A percentile compares a stretch with the other conserved stretches of the same genome.
These are phyloP conservation scores for Henckelia pumila DNA, from an alignment of 257 asterid species.

Conservation along the genomic window DNA sequence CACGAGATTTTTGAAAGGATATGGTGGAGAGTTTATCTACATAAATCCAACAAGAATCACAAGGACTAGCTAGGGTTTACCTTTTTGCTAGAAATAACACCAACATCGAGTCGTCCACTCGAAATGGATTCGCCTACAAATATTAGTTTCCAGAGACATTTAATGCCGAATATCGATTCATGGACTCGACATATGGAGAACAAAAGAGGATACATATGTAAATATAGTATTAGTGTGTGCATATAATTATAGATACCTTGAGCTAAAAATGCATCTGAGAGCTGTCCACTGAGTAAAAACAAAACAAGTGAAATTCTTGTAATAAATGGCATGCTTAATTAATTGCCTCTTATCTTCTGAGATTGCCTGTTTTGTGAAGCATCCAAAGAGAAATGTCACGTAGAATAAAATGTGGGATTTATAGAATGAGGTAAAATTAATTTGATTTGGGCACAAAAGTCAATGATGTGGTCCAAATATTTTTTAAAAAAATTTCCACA, in stretches of 20 bases:
- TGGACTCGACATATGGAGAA: constrained; percentile 4
- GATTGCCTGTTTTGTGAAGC: constrained; percentile 26
- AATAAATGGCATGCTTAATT: constrained; percentile 33
- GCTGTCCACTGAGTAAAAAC: constrained; percentile 25
- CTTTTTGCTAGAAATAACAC: constrained; percentile 30
- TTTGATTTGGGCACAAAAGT: constrained; percentile 38
- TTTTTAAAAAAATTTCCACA: constrained; percentile 26
- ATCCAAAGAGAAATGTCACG: constrained; percentile 34
- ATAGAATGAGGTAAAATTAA: constrained; percentile 32
- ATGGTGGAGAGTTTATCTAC: too few species aligned
- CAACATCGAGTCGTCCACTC: constrained; percentile 24
- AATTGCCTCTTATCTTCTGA: neutral
- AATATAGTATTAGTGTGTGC: too few species aligned
- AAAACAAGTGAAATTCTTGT: constrained; percentile 35
- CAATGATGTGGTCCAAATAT: constrained; percentile 48
- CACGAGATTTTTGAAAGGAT: too few species aligned
- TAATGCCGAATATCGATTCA: neutral
- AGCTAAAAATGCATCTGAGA: constrained; percentile 26
- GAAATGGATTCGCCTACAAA: constrained; percentile 30
- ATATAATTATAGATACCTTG: too few species aligned
- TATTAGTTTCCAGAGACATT: neutral
- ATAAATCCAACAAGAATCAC: neutral
- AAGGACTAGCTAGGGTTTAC: constrained; percentile 10
- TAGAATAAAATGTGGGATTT: constrained; percentile 28
- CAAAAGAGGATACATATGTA: neutral